Evolutionary conservation across 2,329 filamentous ascomycete genomes (phyloP).

Genomic region (Aspergillus intermedius): DNA sequence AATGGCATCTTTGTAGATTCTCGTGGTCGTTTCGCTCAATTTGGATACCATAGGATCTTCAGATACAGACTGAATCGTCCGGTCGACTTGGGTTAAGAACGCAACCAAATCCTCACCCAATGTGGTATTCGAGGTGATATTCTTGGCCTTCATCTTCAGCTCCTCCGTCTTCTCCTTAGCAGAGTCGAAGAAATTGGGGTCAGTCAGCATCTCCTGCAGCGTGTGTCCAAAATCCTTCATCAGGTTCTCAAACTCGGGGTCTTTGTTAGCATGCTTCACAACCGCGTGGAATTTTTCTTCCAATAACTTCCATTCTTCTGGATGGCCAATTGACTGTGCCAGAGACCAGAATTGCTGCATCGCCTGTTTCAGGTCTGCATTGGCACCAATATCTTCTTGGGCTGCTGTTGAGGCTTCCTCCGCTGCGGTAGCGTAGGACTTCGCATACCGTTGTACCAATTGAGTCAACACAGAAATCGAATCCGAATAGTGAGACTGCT

Average conservation of each 20-base stretch:
- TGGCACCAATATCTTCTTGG: conserved; percentile 65
- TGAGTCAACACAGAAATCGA: conserved; percentile 73
- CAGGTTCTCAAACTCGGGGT: conserved; percentile 75
- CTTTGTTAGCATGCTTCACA: conserved; percentile 65
- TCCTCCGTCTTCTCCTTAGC: conserved; percentile 60
- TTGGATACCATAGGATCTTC: conserved; percentile 67
- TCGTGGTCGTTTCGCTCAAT: conserved; percentile 59
- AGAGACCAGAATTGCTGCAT: conserved; percentile 75
- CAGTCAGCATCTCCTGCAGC: conserved; percentile 73
- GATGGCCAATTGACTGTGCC: conserved; percentile 70
- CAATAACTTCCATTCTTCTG: conserved; percentile 66
- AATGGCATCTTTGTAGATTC: conserved; percentile 64
- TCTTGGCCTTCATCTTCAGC: conserved; percentile 50
- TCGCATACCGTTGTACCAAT: conserved; percentile 71
- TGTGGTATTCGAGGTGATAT: conserved; percentile 58
- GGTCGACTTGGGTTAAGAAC: conserved; percentile 62
- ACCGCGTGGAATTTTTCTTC: conserved; percentile 63
- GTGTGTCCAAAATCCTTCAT: conserved; percentile 66
- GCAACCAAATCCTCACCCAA: conserved; percentile 67
- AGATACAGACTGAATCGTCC: conserved; percentile 61
- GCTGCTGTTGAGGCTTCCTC: conserved; percentile 61
- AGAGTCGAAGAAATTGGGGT: conserved; percentile 78
- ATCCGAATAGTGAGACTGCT: conserved; percentile 74
- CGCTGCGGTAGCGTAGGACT: conserved; percentile 67
- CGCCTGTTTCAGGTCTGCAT: conserved; percentile 67